Percentiles rank a stretch among this genome's conserved stretches.
These are phyloP conservation scores for Phytopythium oedochilum DNA, from an alignment of 352 stramenopile genomes.

Conservation along the genomic window DNA sequence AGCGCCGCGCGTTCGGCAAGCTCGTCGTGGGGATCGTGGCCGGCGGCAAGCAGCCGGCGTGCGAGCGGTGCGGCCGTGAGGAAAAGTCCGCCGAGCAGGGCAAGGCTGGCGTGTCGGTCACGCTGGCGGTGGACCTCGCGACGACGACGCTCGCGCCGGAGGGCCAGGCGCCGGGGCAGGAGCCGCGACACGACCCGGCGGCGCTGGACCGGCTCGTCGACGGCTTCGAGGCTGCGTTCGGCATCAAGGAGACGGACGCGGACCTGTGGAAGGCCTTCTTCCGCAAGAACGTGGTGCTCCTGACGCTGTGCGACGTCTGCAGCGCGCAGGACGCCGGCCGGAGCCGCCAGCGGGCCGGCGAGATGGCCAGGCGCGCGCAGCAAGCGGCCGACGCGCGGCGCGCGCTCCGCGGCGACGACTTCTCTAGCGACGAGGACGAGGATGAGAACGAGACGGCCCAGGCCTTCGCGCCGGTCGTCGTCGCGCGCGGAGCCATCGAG, in stretches of 20 bases:
- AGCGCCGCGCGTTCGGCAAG: constrained; percentile 89
- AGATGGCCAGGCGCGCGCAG: constrained; percentile 50
- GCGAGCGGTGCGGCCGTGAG: constrained; percentile 74
- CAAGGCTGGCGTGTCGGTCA: constrained; percentile 35
- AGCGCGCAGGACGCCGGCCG: constrained; percentile 23
- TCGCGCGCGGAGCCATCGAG: constrained; percentile 86
- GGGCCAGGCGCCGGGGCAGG: constrained; percentile 22
- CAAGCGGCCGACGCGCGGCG: constrained; percentile 7
- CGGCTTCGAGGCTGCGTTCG: constrained; percentile 80
- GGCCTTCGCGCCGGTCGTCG: constrained; percentile 91
- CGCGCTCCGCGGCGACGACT: constrained; percentile 85
- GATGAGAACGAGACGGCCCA: constrained; percentile 41
- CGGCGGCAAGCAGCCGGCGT: constrained; percentile 81
- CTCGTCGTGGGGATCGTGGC: constrained; percentile 81
- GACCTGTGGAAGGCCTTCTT: constrained; percentile 97
- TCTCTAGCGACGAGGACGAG: constrained; percentile 93
- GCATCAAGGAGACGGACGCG: constrained; percentile 77
- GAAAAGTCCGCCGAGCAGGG: constrained; percentile 27
- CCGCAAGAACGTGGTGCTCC: constrained; percentile 89
- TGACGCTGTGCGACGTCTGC: constrained; percentile 94
- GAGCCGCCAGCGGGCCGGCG: constrained; percentile 20
- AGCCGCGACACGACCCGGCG: constrained; percentile 55
- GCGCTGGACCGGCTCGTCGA: constrained; percentile 79
- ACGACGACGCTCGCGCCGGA: constrained; percentile 11
- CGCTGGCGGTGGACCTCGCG: constrained; percentile 82